These are phyloP conservation scores for Trichomonascaceae sp. DNA, from an alignment of 1,139 yeast species.

Conservation along the genomic window DNA sequence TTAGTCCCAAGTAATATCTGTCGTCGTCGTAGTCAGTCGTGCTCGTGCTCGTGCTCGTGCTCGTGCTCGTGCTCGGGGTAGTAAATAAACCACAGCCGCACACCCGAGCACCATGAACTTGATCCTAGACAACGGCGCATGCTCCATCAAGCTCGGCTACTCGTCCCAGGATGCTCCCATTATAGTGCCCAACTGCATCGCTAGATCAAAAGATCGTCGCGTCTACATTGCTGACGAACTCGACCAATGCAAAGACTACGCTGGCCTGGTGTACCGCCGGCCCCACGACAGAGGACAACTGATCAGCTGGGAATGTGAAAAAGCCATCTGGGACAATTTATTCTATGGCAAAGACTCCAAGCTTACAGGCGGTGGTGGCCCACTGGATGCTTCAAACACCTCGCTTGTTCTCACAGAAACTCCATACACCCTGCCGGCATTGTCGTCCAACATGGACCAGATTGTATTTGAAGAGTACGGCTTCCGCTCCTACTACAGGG, in stretches of 20 bases:
- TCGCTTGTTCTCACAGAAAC: slow-evolving; percentile 59
- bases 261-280: slow-evolving; percentile 62
- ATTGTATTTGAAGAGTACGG: slow-evolving; percentile 91
- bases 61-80: too few species aligned
- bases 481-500: slow-evolving; percentile 50
- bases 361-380: slow-evolving; percentile 6
- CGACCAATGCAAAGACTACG: slow-evolving; percentile 51
- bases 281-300: slow-evolving; percentile 81
- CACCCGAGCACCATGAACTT: neutral
- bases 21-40: too few species aligned
- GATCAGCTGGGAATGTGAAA: slow-evolving; percentile 84
- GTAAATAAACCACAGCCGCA: too few species aligned
- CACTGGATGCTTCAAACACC: slow-evolving; percentile 32
- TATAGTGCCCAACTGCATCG: slow-evolving; percentile 53
- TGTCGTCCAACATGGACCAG: slow-evolving; percentile 81
- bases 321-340: slow-evolving; percentile 86
- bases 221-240: slow-evolving; percentile 64
- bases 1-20: too few species aligned
- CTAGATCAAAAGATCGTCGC: slow-evolving; percentile 64
- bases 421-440: slow-evolving; percentile 69
- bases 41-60: too few species aligned
- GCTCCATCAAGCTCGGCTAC: slow-evolving; percentile 65
- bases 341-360: slow-evolving; percentile 31
- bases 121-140: slow-evolving; percentile 79
- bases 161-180: slow-evolving; percentile 27